phyloP scores from a whole-genome alignment of 352 stramenopile genomes.

The Phytophthora foliorum region DNA sequence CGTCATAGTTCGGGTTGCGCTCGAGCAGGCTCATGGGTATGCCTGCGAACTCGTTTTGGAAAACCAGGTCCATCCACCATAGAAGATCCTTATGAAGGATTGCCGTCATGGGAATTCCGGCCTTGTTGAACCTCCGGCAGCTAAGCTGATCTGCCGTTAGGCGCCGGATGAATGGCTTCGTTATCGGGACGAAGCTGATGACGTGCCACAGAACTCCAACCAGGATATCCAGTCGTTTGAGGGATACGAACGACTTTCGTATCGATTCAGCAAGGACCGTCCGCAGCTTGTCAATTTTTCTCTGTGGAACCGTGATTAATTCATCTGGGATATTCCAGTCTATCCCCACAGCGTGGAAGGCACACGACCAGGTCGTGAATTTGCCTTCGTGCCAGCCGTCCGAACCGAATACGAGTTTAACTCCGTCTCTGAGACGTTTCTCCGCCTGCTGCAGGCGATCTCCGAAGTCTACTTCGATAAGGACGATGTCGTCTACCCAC shows the following conservation, averaged over 20 bases:
- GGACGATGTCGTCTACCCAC: conserved; percentile 7
- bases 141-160: not conserved
- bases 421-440: conserved; percentile 15
- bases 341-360: conserved; percentile 11
- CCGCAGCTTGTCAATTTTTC: conserved; percentile 1
- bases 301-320: conserved; percentile 7
- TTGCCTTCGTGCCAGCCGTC: conserved; percentile 19
- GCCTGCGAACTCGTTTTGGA: too few species aligned
- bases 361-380: conserved; percentile 15
- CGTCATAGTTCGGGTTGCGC: too few species aligned
- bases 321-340: conserved; percentile 9
- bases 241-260: not conserved
- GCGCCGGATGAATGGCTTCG: conserved; percentile 18
- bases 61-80: too few species aligned
- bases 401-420: conserved; percentile 14
- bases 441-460: conserved; percentile 9
- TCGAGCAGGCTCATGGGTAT: too few species aligned
- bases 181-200: conserved; percentile 19
- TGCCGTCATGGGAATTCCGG: too few species aligned
- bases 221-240: conserved; percentile 1
- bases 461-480: conserved; percentile 4
- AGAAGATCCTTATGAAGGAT: too few species aligned
- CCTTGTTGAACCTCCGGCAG: too few species aligned
- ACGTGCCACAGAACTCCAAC: conserved; percentile 8
- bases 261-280: not conserved